These are phyloP conservation scores for Clonostachys rhizophaga DNA, from an alignment of 2,329 filamentous ascomycete genomes.

Conservation along the genomic window DNA sequence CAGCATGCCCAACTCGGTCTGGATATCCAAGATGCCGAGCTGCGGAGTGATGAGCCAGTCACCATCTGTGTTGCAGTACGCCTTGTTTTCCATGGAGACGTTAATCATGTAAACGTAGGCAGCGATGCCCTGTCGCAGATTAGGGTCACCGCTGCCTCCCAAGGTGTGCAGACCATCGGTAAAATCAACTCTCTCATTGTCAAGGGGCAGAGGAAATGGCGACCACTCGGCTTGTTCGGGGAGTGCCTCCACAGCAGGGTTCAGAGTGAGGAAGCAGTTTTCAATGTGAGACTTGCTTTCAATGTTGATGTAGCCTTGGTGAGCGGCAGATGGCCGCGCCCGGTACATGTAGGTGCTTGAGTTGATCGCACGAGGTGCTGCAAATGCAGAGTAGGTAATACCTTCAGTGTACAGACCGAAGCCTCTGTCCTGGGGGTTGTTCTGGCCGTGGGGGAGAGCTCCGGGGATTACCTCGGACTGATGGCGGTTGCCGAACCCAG, in stretches of 20 bases:
- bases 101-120: slow-evolving; percentile 67
- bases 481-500: slow-evolving; percentile 49
- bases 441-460: slow-evolving; percentile 36
- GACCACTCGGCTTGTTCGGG: slow-evolving; percentile 44
- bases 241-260: slow-evolving; percentile 35
- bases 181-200: slow-evolving; percentile 48
- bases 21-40: slow-evolving; percentile 58
- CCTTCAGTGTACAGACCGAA: slow-evolving; percentile 39
- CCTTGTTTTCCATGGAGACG: slow-evolving; percentile 62
- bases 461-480: slow-evolving; percentile 38
- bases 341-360: slow-evolving; percentile 27
- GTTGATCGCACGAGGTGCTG: slow-evolving; percentile 17
- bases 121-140: slow-evolving; percentile 62
- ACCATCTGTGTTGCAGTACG: slow-evolving; percentile 68
- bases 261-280: slow-evolving; percentile 32
- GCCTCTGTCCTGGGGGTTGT: slow-evolving; percentile 35
- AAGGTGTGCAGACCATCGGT: slow-evolving; percentile 22
- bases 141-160: slow-evolving; percentile 66
- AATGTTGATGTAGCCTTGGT: slow-evolving; percentile 6
- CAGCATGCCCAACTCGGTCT: slow-evolving; percentile 59
- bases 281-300: slow-evolving; percentile 24
- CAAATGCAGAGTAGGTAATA: slow-evolving; percentile 34
- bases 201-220: slow-evolving; percentile 35
- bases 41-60: slow-evolving; percentile 65
- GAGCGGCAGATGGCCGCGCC: slow-evolving; percentile 23